Evolutionary conservation across 768 basidiomycete species (phyloP).

Genomic region (Cystobasidium ongulense): DNA sequence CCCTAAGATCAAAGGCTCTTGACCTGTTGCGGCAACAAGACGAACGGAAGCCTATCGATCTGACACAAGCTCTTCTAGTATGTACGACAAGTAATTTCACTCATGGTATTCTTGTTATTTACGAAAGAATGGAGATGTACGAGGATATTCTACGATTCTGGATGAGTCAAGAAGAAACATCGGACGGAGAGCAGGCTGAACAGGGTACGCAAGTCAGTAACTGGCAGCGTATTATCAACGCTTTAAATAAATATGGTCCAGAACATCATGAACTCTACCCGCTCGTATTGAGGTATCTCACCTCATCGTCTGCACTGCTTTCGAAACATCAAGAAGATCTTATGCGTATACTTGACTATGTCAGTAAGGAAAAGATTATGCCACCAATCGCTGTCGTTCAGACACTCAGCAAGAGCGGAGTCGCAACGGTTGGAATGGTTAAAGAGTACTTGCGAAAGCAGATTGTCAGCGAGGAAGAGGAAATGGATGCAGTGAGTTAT

Average conservation of each 20-base stretch:
- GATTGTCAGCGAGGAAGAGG: slow-evolving; percentile 62
- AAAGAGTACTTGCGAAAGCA: slow-evolving; percentile 80
- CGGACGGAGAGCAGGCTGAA: slow-evolving; percentile 45
- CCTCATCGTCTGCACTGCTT: slow-evolving; percentile 67
- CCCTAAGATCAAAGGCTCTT: slow-evolving; percentile 57
- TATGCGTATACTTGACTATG: slow-evolving; percentile 60
- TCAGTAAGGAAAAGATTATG: slow-evolving; percentile 74
- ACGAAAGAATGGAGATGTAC: slow-evolving; percentile 92
- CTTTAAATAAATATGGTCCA: slow-evolving; percentile 66
- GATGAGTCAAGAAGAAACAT: slow-evolving; percentile 4
- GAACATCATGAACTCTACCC: slow-evolving; percentile 64
- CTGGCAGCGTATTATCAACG: slow-evolving; percentile 58
- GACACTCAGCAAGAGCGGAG: slow-evolving; percentile 74
- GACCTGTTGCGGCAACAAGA: slow-evolving; percentile 55
- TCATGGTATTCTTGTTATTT: slow-evolving; percentile 74
- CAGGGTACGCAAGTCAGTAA: slow-evolving; percentile 41
- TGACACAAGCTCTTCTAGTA: slow-evolving; percentile 84
- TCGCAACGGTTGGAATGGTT: slow-evolving; percentile 82
- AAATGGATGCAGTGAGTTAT: slow-evolving; percentile 66
- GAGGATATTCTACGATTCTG: slow-evolving; percentile 79
- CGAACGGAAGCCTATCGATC: slow-evolving; percentile 62
- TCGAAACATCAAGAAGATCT: slow-evolving; percentile 64
- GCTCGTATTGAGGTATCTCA: slow-evolving; percentile 79
- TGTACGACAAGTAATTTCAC: slow-evolving; percentile 78
- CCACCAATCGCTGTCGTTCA: slow-evolving; percentile 84